Base-by-base conservation (phyloP, 768 basidiomycete species). In the Rhizopogon sp. region DNA sequence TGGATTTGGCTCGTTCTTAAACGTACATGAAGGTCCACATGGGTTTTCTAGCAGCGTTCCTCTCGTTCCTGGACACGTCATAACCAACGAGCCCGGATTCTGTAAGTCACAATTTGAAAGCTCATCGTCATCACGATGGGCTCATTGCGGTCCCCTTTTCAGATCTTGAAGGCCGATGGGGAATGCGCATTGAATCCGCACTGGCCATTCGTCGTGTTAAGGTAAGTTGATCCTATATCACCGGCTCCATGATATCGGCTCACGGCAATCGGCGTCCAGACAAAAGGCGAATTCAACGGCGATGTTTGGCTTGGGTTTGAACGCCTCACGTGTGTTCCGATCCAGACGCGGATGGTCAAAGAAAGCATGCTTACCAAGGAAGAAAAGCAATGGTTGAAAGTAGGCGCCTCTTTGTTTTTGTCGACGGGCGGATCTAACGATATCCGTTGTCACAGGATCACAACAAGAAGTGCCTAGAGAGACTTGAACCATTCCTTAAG, bases 71-170 rank as follows among this genome's bases (percentile, higher is more conserved):
- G 97, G 97, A 10, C 86, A 97, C 69, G 84, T 95, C 61, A 84
- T 95, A 55, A 93, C 93, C 45, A 95, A 97, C 63, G 94, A 98
- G 71, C 96, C 94, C 45, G 94, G 93, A 0, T 95, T 85, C 71
- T 96, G 88, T 91, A 66, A 68, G 88, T 79, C 35, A 54, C 11
- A 22, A 43, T 28, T 17, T 53, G 33, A 22, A 42, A 57, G 50
- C 50, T 17, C 31, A 55, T 57, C n/a, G n/a, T 33, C 46, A 47
- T 61, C 42, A 56, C 4, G 35, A 37, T 11, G 25, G 25, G 35
- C 63, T 60, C 39, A 61, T 43, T 51, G 57, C 53, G 40, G 20
- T 31, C 52, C 49, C 44, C 47, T 45, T 57, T 63, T 56, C 64
- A 86, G 89, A 95, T 68, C 78, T 83, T 31, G 85, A 85, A 50